phyloP scores from a whole-genome alignment of 1,139 yeast genomes.

The Eremothecium coryli region DNA sequence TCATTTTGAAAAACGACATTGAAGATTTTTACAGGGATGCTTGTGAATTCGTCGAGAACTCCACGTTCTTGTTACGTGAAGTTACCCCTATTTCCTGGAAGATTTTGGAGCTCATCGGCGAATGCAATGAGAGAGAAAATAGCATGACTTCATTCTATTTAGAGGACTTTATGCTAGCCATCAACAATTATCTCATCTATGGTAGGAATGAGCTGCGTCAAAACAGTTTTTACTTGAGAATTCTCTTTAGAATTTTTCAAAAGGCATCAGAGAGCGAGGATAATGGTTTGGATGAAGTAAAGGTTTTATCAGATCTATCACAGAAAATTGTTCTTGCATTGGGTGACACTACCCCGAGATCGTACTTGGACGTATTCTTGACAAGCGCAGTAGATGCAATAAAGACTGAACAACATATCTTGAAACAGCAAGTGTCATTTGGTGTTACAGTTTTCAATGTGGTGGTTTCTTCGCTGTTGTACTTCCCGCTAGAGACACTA shows the following conservation, averaged over 20 bases:
- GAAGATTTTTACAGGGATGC: conserved; percentile 78
- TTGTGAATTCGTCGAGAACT: conserved; percentile 77
- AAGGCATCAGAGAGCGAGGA: conserved; percentile 29
- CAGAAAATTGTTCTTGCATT: conserved; percentile 31
- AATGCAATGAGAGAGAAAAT: conserved; percentile 45
- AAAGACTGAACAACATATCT: conserved; percentile 21
- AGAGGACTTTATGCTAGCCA: conserved; percentile 67
- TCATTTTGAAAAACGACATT: conserved; percentile 52
- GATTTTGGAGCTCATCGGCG: conserved; percentile 47
- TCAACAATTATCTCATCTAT: conserved; percentile 69
- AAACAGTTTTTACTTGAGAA: conserved; percentile 26
- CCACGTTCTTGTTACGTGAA: conserved; percentile 62
- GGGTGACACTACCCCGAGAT: conserved; percentile 25
- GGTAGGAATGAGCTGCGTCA: conserved; percentile 48
- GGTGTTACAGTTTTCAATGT: conserved; percentile 55
- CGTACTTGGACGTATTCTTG: conserved; percentile 21
- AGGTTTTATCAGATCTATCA: conserved; percentile 27
- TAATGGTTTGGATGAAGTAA: conserved; percentile 26
- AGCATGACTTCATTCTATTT: conserved; percentile 47
- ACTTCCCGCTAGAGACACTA: conserved; percentile 51
- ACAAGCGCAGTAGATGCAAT: conserved; percentile 25
- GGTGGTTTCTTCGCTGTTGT: conserved; percentile 56
- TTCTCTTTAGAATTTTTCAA: conserved; percentile 24
- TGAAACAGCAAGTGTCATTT: conserved; percentile 36
- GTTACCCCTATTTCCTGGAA: conserved; percentile 76